Base-by-base conservation (phyloP, 164 flowering plant species). In the Aristolochia fimbriata region DNA sequence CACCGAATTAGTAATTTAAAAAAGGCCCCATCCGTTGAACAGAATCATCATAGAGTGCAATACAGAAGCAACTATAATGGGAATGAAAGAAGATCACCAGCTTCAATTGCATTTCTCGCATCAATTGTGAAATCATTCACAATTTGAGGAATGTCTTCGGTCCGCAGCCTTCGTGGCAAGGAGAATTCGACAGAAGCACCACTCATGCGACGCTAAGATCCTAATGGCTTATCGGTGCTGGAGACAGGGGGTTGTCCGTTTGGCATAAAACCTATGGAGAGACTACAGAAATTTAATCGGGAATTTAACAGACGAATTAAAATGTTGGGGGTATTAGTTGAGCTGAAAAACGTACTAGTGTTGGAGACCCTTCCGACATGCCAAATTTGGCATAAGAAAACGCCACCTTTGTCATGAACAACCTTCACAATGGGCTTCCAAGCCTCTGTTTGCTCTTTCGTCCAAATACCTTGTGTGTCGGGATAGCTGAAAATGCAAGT, bases 211-310 rank as follows among this genome's bases (percentile, higher is more conserved):
- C 47, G 11, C 41, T 69, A 53, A 37, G 76, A 57, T 19, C 47
- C 17, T 64, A 71, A 59, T 43, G 58, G 20, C 68, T 67, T 71
- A 61, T 71, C 62, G 4, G 71, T 63, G 56, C 50, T 55, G 30
- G 74, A 71, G 30, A 71, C 50, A 19, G 73, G 86, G 62, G 77
- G 77, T 70, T 79, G 80, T 6, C 87, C 83, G 62, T 80, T 78
- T n/a, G 89, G 85, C 60, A 65, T 65, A 47, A 37, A 60, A 22
- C 58, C 69, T 66, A 60, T 37, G 43, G 10, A 37, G 10, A 37
- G 43, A 37, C 4, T 6, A 37, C n/a, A n/a, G n/a, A n/a, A n/a
- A n/a, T n/a, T 10, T 7, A 37, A 37, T 37, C 43, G 12, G 43
- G 43, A 37, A 37, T 37, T 37, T 37, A 37, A 37, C 43, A 37